Percentiles rank a stretch among this genome's conserved stretches.
Conservation (phyloP, 2,329 filamentous ascomycete genomes). For the Sarocladium oryzae region DNA sequence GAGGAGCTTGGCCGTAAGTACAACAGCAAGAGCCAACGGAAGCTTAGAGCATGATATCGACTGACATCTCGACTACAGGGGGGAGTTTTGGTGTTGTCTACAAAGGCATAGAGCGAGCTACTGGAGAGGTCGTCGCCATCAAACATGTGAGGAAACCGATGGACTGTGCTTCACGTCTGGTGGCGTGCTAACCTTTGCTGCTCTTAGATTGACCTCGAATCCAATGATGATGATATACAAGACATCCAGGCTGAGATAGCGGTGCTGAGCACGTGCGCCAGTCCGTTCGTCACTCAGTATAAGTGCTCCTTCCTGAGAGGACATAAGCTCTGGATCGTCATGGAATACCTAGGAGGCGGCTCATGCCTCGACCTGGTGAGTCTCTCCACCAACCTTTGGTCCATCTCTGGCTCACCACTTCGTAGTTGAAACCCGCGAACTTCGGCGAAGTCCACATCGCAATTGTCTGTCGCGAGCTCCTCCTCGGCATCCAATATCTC, state of each 20-base stretch:
- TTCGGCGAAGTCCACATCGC: constrained; percentile 89
- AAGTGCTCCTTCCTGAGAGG: constrained; percentile 94
- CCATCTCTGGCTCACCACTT: constrained; percentile 23
- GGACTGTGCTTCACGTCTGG: neutral
- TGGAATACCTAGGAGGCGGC: constrained; percentile 94
- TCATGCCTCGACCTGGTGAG: constrained; percentile 88
- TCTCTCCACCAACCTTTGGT: neutral
- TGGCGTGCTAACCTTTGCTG: neutral
- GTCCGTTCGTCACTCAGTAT: constrained; percentile 91
- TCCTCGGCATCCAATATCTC: constrained; percentile 86
- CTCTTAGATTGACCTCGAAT: constrained; percentile 91
- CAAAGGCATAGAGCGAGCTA: constrained; percentile 87
- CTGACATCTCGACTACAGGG: constrained; percentile 47
- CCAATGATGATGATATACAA: constrained; percentile 95
- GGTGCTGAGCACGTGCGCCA: constrained; percentile 89
- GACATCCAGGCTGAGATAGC: constrained; percentile 98
- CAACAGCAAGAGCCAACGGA: neutral
- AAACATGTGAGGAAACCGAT: constrained; percentile 66
- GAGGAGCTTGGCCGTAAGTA: constrained; percentile 88
- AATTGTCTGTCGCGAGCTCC: constrained; percentile 86
- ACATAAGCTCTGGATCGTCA: constrained; percentile 98
- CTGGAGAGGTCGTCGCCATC: constrained; percentile 90
- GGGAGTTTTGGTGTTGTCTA: constrained; percentile 96
- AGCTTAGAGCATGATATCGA: neutral
- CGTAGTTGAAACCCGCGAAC: constrained; percentile 77